Percentiles rank a stretch among this genome's conserved stretches.
Conservation (phyloP, 2,329 filamentous ascomycete species). For the Epichloe gansuensis region DNA sequence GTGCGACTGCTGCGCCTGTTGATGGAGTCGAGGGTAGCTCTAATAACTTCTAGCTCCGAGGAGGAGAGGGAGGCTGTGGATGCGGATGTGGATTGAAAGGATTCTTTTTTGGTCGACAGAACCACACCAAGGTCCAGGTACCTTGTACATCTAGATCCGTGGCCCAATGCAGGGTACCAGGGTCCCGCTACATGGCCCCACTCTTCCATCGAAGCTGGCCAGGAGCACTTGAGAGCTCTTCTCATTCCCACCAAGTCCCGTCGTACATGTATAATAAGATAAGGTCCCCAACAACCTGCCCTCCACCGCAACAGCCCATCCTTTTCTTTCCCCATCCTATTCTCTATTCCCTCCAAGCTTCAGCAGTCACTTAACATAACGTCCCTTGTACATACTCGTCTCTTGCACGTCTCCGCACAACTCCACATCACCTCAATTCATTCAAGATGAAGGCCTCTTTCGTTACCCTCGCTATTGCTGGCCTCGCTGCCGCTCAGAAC, state of each 20-base stretch:
- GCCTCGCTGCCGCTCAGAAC: conserved; percentile 27
- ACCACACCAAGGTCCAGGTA: background rate
- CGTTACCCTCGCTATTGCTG: conserved; percentile 20
- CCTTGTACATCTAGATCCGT: background rate
- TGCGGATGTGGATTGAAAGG: too few species aligned
- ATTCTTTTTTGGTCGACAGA: too few species aligned
- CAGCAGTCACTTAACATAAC: background rate
- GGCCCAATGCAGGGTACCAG: background rate
- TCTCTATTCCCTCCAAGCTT: background rate
- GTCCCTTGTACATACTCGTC: conserved; percentile 2
- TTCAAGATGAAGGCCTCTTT: conserved; percentile 30
- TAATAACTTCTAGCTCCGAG: too few species aligned
- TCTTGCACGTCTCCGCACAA: background rate
- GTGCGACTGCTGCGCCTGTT: too few species aligned
- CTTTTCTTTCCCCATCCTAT: background rate
- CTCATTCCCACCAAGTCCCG: background rate
- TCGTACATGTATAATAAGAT: background rate
- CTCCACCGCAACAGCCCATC: background rate
- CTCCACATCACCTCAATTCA: conserved; percentile 1
- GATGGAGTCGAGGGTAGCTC: too few species aligned
- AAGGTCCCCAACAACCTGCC: too few species aligned
- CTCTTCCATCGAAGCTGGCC: background rate
- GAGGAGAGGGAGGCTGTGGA: too few species aligned
- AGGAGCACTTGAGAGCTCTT: background rate
- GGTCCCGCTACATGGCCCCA: background rate